phyloP scores from a whole-genome alignment of 208 protist genomes.

The Trypanosoma scelopori region DNA sequence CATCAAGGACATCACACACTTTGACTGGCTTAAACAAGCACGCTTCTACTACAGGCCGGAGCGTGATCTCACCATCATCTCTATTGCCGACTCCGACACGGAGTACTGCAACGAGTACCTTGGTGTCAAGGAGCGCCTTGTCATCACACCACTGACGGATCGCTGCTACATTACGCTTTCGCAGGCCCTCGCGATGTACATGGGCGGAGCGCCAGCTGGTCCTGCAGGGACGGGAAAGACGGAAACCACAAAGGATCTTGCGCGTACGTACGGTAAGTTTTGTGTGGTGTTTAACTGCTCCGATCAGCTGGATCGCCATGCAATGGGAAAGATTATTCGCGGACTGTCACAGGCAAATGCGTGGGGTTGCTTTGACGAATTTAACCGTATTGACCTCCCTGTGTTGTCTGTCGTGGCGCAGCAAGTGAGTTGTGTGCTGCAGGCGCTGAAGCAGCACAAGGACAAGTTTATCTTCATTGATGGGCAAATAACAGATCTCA shows the following conservation, averaged over 20 bases:
- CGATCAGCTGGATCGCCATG: conserved; percentile 93
- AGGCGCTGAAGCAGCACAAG: conserved; percentile 92
- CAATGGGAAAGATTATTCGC: conserved; percentile 95
- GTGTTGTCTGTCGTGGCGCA: conserved; percentile 95
- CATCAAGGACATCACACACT: conserved; percentile 91
- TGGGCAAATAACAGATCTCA: conserved; percentile 89
- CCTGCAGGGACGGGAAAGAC: conserved; percentile 98
- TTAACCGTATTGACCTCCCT: conserved; percentile 94
- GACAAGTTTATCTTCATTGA: conserved; percentile 94
- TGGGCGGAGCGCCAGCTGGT: conserved; percentile 96
- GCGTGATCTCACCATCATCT: conserved; percentile 90
- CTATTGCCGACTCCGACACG: conserved; percentile 92
- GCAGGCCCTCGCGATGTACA: conserved; percentile 95
- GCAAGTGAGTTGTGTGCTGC: conserved; percentile 91
- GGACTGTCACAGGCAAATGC: conserved; percentile 94
- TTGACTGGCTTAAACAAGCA: conserved; percentile 95
- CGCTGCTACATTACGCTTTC: conserved; percentile 97
- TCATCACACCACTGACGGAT: conserved; percentile 94
- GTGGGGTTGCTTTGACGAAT: conserved; percentile 94
- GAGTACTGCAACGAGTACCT: conserved; percentile 97
- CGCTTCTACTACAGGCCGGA: conserved; percentile 93
- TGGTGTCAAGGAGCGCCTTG: conserved; percentile 94
- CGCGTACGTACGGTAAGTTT: conserved; percentile 93
- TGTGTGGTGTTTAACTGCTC: conserved; percentile 95
- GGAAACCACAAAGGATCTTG: conserved; percentile 96